Evolutionary conservation across 108 stramenopile genomes (phyloP).

Genomic region (Skeletonema tropicum): DNA sequence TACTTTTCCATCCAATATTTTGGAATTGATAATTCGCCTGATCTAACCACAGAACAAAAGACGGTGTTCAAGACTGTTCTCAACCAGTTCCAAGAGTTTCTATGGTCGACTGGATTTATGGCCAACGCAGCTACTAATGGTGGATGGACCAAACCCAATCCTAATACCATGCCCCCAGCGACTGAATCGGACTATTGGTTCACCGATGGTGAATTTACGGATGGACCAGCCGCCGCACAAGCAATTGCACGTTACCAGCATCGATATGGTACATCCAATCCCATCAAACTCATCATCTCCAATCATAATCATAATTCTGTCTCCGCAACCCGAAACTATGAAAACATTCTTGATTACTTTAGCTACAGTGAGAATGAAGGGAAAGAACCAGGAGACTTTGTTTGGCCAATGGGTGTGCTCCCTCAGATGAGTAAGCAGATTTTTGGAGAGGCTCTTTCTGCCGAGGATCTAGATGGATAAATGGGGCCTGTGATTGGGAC

Average conservation of each 20-base stretch:
- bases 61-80: not conserved
- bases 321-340: too few relatives aligned
- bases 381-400: not conserved
- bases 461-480: not conserved
- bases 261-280: not conserved
- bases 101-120: not conserved
- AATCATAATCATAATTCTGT: not conserved
- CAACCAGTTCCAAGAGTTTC: not conserved
- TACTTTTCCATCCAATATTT: not conserved
- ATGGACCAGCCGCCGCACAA: slow-evolving; percentile 8
- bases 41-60: not conserved
- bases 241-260: slow-evolving; percentile 19
- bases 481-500: not conserved
- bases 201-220: slow-evolving; percentile 11
- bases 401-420: not conserved
- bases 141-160: not conserved
- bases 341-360: not conserved
- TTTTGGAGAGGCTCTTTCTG: not conserved
- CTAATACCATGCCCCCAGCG: not conserved
- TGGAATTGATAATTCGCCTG: not conserved
- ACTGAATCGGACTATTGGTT: slow-evolving; percentile 5
- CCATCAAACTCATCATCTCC: slow-evolving; percentile 1
- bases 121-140: not conserved
- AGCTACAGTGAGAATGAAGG: not conserved
- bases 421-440: not conserved